A percentile compares a stretch with the other conserved stretches of the same genome.
Conservation (phyloP, 257 asterid species). For the Nemophila menziesii region DNA sequence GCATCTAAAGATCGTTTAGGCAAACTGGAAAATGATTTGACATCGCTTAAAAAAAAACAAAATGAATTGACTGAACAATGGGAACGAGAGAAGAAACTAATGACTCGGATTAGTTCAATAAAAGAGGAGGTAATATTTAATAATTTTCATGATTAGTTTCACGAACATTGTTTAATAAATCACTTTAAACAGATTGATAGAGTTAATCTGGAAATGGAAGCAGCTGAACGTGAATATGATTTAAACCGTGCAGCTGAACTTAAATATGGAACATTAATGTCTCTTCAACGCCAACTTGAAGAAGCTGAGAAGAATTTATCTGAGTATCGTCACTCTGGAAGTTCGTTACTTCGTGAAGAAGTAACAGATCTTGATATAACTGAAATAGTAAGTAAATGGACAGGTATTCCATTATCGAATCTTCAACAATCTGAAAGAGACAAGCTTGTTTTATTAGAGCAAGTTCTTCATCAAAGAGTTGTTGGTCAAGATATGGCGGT, state of each 20-base stretch:
- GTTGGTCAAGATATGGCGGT: conserved; percentile 94
- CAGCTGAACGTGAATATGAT: conserved; percentile 91
- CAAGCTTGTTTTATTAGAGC: conserved; percentile 70
- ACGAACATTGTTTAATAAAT: too few species aligned
- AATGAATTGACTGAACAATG: conserved; percentile 80
- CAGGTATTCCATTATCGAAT: conserved; percentile 87
- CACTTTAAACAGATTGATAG: conserved; percentile 71
- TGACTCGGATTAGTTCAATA: conserved; percentile 75
- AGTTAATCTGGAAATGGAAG: conserved; percentile 91
- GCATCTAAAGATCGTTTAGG: conserved; percentile 76
- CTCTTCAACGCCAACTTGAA: conserved; percentile 86
- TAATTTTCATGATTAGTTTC: too few species aligned
- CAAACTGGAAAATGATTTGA: conserved; percentile 75
- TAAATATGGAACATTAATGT: conserved; percentile 73
- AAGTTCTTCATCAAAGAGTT: conserved; percentile 68
- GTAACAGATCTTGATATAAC: conserved; percentile 75
- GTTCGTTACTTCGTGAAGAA: conserved; percentile 92
- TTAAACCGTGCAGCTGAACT: conserved; percentile 96
- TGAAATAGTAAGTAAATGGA: conserved; percentile 96
- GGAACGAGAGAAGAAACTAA: conserved; percentile 83
- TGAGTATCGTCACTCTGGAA: conserved; percentile 76
- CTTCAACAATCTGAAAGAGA: conserved; percentile 82
- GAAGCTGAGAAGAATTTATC: conserved; percentile 66
- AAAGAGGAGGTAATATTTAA: conserved; percentile 72
- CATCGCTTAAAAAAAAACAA: conserved; percentile 67